Evolutionary conservation across 176 grass and related monocot genomes (phyloP).

Genomic region (Eremochloa ophiuroides): DNA sequence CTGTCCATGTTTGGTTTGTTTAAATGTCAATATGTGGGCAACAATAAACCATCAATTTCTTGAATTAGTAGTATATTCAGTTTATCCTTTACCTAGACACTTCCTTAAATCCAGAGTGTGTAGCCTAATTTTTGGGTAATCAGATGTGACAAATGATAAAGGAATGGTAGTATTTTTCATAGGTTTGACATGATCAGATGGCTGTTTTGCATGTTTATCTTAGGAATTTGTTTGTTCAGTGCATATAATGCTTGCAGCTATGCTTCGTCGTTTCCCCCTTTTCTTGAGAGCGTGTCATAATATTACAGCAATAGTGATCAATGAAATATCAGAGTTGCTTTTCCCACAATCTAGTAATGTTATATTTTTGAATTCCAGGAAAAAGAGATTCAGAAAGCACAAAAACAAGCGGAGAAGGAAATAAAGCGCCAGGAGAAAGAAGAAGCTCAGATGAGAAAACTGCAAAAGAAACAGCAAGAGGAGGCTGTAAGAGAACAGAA

Average conservation of each 20-base stretch:
- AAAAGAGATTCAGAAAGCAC: conserved; percentile 35
- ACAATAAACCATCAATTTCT: neutral
- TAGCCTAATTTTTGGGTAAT: neutral
- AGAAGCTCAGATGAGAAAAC: conserved; percentile 53
- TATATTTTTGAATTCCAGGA: conserved; percentile 21
- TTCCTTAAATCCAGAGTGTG: neutral
- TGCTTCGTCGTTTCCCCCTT: neutral
- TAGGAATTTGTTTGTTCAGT: neutral
- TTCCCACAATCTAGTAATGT: neutral
- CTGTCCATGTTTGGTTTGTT: neutral
- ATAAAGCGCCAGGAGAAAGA: conserved; percentile 67
- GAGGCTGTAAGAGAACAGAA: conserved; percentile 61
- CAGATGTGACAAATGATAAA: neutral
- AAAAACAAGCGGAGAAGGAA: conserved; percentile 43
- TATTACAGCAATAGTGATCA: neutral
- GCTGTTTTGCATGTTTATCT: conserved; percentile 2
- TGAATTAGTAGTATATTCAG: neutral
- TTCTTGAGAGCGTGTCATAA: neutral
- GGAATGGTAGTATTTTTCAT: conserved; percentile 12
- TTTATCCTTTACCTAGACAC: neutral
- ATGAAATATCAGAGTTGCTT: neutral
- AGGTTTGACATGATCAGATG: neutral
- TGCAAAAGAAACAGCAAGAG: conserved; percentile 47
- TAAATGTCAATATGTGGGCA: neutral
- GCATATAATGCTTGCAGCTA: neutral